These are phyloP conservation scores for Narthecium ossifragum DNA, from an alignment of 106 monocot genomes.

Conservation along the genomic window DNA sequence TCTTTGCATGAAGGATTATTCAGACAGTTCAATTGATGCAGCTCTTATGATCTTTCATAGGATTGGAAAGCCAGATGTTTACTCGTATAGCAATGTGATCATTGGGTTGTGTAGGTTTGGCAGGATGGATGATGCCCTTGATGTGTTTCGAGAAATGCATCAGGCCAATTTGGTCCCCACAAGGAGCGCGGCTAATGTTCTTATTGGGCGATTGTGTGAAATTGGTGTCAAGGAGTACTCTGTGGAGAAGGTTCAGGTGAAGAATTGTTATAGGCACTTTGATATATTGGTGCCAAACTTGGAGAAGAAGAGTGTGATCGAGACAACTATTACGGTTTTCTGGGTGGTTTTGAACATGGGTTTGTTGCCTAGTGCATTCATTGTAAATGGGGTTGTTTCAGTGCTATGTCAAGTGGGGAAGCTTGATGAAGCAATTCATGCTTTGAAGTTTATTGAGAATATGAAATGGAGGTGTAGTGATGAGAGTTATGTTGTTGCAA, in stretches of 20 bases:
- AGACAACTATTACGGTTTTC: slow-evolving; percentile 21
- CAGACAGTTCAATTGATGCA: slow-evolving; percentile 12
- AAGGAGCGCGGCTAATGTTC: slow-evolving; percentile 26
- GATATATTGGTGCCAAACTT: slow-evolving; percentile 34
- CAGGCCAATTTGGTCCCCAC: slow-evolving; percentile 19
- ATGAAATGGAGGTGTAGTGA: slow-evolving; percentile 15
- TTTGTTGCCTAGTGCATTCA: slow-evolving; percentile 26
- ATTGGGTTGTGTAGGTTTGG: slow-evolving; percentile 28
- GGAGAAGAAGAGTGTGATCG: slow-evolving; percentile 2
- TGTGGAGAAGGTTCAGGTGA: slow-evolving; percentile 29
- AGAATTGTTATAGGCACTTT: slow-evolving; percentile 19
- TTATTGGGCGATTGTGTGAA: slow-evolving; percentile 18
- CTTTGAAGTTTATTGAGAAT: slow-evolving; percentile 11
- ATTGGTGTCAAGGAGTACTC: not conserved
- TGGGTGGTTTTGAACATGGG: slow-evolving; percentile 17
- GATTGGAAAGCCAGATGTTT: slow-evolving; percentile 22
- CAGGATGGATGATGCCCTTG: slow-evolving; percentile 21
- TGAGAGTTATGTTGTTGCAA: slow-evolving; percentile 20
- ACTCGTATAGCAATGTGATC: slow-evolving; percentile 28
- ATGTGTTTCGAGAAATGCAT: slow-evolving; percentile 29
- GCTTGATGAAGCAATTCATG: slow-evolving; percentile 31
- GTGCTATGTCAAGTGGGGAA: slow-evolving; percentile 18
- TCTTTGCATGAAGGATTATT: slow-evolving; percentile 18
- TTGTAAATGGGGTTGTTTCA: slow-evolving; percentile 20
- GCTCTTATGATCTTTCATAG: slow-evolving; percentile 21